Evolutionary conservation across 1,284 basidiomycete genomes (phyloP).

Genomic region (Erythrobasidium hasegawianum): DNA sequence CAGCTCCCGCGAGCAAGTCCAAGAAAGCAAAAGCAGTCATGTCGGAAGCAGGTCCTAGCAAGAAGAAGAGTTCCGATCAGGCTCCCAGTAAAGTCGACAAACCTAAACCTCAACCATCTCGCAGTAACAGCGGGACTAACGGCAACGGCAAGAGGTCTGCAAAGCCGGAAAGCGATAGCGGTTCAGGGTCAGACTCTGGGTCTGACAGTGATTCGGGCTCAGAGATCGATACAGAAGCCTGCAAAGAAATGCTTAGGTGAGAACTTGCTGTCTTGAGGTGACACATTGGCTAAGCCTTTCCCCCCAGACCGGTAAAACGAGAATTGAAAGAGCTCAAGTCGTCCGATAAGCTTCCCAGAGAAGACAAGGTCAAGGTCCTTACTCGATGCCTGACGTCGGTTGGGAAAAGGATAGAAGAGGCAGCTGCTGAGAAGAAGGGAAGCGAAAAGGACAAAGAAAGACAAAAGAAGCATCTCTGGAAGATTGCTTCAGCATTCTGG

Average conservation of each 20-base stretch:
- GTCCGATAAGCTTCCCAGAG: slow-evolving; percentile 84
- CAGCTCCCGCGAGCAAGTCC: background rate
- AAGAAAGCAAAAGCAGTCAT: slow-evolving; percentile 11
- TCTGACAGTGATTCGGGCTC: slow-evolving; percentile 35
- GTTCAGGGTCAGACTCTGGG: slow-evolving; percentile 34
- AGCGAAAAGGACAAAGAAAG: slow-evolving; percentile 73
- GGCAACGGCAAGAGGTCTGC: slow-evolving; percentile 9
- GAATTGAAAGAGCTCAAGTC: slow-evolving; percentile 95
- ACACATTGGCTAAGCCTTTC: background rate
- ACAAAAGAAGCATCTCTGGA: slow-evolving; percentile 93
- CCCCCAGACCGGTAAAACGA: slow-evolving; percentile 79
- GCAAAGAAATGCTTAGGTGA: slow-evolving; percentile 78
- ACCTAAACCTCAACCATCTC: background rate
- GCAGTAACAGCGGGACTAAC: background rate
- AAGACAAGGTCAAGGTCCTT: slow-evolving; percentile 90
- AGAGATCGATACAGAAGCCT: slow-evolving; percentile 83
- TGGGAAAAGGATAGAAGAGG: slow-evolving; percentile 82
- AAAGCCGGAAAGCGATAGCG: slow-evolving; percentile 17
- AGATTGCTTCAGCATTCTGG: slow-evolving; percentile 51
- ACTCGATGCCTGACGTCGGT: slow-evolving; percentile 95
- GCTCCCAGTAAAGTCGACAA: slow-evolving; percentile 64
- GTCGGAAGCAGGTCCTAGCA: slow-evolving; percentile 1
- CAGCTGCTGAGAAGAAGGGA: slow-evolving; percentile 70
- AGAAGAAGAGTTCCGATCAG: slow-evolving; percentile 1
- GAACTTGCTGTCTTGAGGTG: background rate